These are phyloP conservation scores for Parachlorella kessleri DNA, from an alignment of 139 green algal genomes.

Conservation along the genomic window DNA sequence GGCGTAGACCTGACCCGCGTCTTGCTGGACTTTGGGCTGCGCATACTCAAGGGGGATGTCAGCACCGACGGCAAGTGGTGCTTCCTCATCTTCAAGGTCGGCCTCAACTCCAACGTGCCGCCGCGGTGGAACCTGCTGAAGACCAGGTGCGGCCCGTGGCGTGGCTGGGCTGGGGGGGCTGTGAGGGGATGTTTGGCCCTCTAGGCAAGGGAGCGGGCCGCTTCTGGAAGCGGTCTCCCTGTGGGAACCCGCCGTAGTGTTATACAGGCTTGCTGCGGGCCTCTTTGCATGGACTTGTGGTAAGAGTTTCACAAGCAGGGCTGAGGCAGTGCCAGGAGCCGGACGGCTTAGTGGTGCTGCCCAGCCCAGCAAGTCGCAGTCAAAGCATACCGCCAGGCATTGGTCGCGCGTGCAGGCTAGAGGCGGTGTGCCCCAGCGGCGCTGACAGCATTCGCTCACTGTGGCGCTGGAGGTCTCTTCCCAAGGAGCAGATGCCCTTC, in stretches of 20 bases:
- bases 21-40: conserved; percentile 65
- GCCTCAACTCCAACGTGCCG: conserved; percentile 31
- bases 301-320: no score
- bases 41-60: conserved; percentile 52
- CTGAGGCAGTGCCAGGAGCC: no score
- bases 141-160: neutral
- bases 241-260: no score
- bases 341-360: no score
- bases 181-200: no score
- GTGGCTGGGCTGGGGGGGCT: no score
- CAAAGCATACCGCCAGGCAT: no score
- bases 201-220: no score
- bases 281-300: no score
- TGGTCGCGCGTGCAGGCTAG: conserved; percentile 40
- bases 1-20: conserved; percentile 48
- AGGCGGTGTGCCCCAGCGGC: conserved; percentile 35
- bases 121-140: conserved; percentile 59
- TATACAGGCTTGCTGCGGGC: neutral
- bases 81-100: conserved; percentile 59
- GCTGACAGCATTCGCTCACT: conserved; percentile 25
- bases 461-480: conserved; percentile 34
- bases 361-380: no score
- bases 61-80: conserved; percentile 62
- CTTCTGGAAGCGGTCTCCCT: no score
- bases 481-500: conserved; percentile 43